Evolutionary conservation across 176 grass and related monocot species (phyloP).

Genomic region (Bromus sterilis): DNA sequence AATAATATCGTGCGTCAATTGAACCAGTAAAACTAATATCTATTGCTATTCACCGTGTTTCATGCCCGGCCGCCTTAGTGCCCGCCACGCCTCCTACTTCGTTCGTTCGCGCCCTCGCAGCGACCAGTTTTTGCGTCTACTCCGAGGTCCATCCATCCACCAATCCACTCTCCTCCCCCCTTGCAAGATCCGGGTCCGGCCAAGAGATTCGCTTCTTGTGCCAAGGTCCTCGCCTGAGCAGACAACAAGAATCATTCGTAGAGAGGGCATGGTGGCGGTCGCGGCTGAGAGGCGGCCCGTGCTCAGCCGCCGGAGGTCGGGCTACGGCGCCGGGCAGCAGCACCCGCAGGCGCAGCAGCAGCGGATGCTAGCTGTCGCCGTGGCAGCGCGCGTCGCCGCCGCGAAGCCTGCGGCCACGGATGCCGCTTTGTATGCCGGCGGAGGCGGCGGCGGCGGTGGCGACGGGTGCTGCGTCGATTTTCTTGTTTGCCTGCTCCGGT

Average conservation of each 20-base stretch:
- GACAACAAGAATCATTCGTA: not conserved
- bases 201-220: not conserved
- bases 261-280: constrained; percentile 18
- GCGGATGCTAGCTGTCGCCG: constrained; percentile 29
- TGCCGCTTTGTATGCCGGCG: not conserved
- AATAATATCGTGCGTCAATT: not conserved
- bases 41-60: not conserved
- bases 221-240: not conserved
- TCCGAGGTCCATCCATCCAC: not conserved
- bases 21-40: not conserved
- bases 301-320: constrained; percentile 10
- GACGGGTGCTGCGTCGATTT: constrained; percentile 36
- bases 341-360: constrained; percentile 23
- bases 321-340: not conserved
- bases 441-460: not conserved
- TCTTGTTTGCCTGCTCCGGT: constrained; percentile 56
- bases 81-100: not conserved
- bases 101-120: not conserved
- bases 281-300: not conserved
- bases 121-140: not conserved
- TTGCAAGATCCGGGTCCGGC: not conserved
- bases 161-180: not conserved
- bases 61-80: not conserved
- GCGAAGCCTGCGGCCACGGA: not conserved
- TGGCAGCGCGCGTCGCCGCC: constrained; percentile 29